phyloP scores from a whole-genome alignment of 1,284 basidiomycete species.

The Cutaneotrichosporon dermatis region DNA sequence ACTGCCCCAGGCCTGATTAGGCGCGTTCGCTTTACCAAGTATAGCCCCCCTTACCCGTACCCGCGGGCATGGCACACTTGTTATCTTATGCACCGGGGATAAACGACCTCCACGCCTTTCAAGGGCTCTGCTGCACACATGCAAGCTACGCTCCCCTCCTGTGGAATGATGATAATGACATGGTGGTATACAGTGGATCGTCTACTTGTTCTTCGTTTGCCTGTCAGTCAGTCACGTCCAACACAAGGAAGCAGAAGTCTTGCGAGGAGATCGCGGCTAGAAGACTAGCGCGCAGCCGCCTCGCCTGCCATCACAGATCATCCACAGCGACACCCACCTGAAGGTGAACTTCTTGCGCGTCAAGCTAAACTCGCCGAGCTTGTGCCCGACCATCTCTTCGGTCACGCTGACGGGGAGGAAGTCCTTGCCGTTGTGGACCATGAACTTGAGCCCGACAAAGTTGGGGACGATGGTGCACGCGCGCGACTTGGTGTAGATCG shows the following conservation, averaged over 20 bases:
- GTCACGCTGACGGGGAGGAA: conserved; percentile 81
- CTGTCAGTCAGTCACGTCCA: conserved; percentile 10
- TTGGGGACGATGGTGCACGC: conserved; percentile 91
- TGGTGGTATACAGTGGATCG: conserved; percentile 6
- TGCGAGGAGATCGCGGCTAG: too few relatives aligned
- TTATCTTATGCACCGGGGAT: too few relatives aligned
- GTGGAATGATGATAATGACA: conserved; percentile 5
- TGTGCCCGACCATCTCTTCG: conserved; percentile 98
- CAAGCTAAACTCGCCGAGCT: conserved; percentile 89
- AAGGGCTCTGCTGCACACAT: too few relatives aligned
- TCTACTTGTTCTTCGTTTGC: conserved; percentile 24
- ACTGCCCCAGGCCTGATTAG: too few relatives aligned
- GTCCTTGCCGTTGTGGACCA: conserved; percentile 92
- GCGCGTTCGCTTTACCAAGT: too few relatives aligned
- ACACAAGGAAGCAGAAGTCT: not conserved
- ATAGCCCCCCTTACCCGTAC: too few relatives aligned
- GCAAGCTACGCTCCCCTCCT: too few relatives aligned
- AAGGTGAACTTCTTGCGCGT: conserved; percentile 63
- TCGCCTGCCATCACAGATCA: not conserved
- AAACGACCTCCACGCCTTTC: too few relatives aligned
- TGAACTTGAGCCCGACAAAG: conserved; percentile 83
- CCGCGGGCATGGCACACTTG: too few relatives aligned
- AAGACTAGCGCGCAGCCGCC: too few relatives aligned
- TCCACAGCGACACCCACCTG: conserved; percentile 32
- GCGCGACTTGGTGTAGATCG: conserved; percentile 84